Evolutionary conservation across 176 grass and related monocot genomes (phyloP), one percentile per base, ranked within the genome.

Genomic region (Alloteropsis semialata): DNA sequence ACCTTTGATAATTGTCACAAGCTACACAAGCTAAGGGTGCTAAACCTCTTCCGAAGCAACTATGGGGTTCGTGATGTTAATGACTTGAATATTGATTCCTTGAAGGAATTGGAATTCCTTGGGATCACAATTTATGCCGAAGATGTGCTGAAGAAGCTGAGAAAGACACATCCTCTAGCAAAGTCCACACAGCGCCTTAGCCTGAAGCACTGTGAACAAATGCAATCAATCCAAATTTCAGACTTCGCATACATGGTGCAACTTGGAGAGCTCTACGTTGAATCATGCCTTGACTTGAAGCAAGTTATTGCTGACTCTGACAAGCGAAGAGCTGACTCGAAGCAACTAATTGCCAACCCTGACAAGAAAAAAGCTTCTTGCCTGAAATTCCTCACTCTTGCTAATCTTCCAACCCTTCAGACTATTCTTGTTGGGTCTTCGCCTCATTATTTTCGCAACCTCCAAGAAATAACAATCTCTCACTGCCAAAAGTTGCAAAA

Each of bases 111-210:
- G 5, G 21, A 65, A 34, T 82, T 73, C 43, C 91, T 93, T 44
- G 91, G 84, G 8, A 93, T 93, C 39, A 88, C 91, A 63, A 90
- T 93, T 28, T 76, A 89, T 82, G 75, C 88, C 3, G 71, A 93
- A 59, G 88, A 82, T 49, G 91, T 93, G 9, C 18, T 93, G 18
- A 78, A 58, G 21, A 93, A 93, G 61, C 45, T 90, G 33, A 93
- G 34, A 58, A 79, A 75, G 59, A 90, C 67, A 29, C 75, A 90
- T 61, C 91, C 91, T 18, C 77, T 93, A 17, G 91, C 88, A 18
- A 90, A 81, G 83, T 93, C 87, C 9, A 93, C 88, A 69, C 81
- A 54, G 0, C 27, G 69, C 22, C 69, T 93, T 69, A 88, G 88
- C 53, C 70, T 93, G 38, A 88, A 75, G 63, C 73, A 84, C 21